phyloP scores from a whole-genome alignment of 2,329 filamentous ascomycete genomes.

The Paraphaeosphaeria sporulosa region DNA sequence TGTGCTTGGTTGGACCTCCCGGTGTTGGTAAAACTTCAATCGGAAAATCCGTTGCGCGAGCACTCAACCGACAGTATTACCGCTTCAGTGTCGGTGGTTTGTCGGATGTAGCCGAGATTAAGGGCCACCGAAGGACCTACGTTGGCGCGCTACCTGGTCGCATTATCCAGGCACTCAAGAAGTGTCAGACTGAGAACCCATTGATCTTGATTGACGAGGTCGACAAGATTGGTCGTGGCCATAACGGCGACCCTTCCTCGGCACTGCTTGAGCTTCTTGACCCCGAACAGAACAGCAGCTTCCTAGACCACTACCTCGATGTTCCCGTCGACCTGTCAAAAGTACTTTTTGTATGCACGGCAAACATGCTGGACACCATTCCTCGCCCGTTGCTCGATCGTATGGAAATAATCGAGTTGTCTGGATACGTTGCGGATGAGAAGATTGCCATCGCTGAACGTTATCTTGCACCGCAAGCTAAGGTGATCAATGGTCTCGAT shows the following conservation, averaged over 20 bases:
- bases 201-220: slow-evolving; percentile 96
- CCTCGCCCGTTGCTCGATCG: slow-evolving; percentile 91
- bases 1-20: slow-evolving; percentile 96
- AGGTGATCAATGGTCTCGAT: slow-evolving; percentile 89
- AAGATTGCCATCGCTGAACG: slow-evolving; percentile 98
- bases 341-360: slow-evolving; percentile 97
- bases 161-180: slow-evolving; percentile 98
- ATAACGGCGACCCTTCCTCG: slow-evolving; percentile 94
- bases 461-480: slow-evolving; percentile 92
- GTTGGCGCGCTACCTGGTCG: slow-evolving; percentile 94
- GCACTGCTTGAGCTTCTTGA: slow-evolving; percentile 93
- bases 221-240: slow-evolving; percentile 96
- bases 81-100: slow-evolving; percentile 96
- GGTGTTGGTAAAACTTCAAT: slow-evolving; percentile 99
- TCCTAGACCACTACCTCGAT: slow-evolving; percentile 98
- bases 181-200: slow-evolving; percentile 98
- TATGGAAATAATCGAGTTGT: slow-evolving; percentile 97
- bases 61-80: slow-evolving; percentile 95
- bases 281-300: slow-evolving; percentile 96
- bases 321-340: slow-evolving; percentile 97
- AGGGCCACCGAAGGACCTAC: slow-evolving; percentile 94
- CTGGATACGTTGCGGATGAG: slow-evolving; percentile 95
- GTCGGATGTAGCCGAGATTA: slow-evolving; percentile 98
- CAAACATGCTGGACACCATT: slow-evolving; percentile 98
- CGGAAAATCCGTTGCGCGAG: slow-evolving; percentile 95